Base-by-base conservation (phyloP, 345 rosid genomes). In the Xanthoceras sorbifolium region DNA sequence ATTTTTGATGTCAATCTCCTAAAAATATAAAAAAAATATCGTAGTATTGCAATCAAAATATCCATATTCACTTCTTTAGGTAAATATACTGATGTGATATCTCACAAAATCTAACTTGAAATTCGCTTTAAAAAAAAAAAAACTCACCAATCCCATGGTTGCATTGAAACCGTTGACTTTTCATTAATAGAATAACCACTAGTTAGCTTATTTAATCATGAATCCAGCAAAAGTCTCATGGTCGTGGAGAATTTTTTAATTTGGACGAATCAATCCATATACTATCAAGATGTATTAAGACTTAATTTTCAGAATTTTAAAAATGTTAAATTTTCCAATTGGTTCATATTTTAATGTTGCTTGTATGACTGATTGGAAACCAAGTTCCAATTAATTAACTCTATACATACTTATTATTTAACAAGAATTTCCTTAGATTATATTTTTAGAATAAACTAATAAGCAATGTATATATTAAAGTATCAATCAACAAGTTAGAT, bases 151-250 rank as follows among this genome's bases (percentile, higher is more conserved):
- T 68, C 57, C 42, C 34, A n/a, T 48, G 22, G 23, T 61, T 34
- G 20, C 20, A n/a, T 28, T 23, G 28, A 48, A 61, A 79, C 52
- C 18, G 44, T 54, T 74, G 72, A 75, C 78, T 36, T 38, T 74
- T 52, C 60, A 79, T 50, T 72, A 15, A 32, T 62, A 66, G 3
- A 46, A 46, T 32, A 0, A 18, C 29, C 32, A 15, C 22, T 17
- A 69, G 1, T 59, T n/a, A 48, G 34, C 72, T 66, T 55, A 52
- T 55, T 31, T 31, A 54, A 25, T 12, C 25, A 57, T 32, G 46
- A 18, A 32, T 20, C 77, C 40, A 48, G 48, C 50, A 32, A 64
- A 38, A 22, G 54, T 65, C 77, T n/a, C 22, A 15, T 36, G 34
- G 10, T 29, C 46, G 48, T 50, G 63, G 63, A 31, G 28, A n/a